phyloP scores from a whole-genome alignment of 129 eudicot species.

The Escallonia herrerae region DNA sequence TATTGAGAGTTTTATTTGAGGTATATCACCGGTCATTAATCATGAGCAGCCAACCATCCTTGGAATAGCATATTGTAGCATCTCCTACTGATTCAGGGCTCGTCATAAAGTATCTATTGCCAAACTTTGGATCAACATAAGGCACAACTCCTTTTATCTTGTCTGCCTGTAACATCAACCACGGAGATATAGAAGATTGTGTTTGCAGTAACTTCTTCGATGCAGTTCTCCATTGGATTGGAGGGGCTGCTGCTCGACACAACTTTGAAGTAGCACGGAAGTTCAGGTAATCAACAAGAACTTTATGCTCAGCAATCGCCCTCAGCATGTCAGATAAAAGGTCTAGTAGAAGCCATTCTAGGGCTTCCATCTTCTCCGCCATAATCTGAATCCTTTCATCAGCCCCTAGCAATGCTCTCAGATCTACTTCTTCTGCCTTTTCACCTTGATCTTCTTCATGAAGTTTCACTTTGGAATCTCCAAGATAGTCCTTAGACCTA shows the following conservation, averaged over 20 bases:
- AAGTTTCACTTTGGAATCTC: not conserved
- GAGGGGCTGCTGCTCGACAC: constrained; percentile 12
- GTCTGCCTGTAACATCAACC: constrained; percentile 12
- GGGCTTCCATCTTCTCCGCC: not conserved
- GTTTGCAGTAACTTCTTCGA: constrained; percentile 4
- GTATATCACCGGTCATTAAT: too few relatives aligned
- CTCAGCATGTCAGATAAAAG: constrained; percentile 14
- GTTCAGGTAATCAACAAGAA: constrained; percentile 23
- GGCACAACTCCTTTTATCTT: not conserved
- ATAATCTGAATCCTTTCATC: not conserved
- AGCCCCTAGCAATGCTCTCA: not conserved
- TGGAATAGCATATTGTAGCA: constrained; percentile 5
- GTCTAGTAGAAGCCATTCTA: not conserved
- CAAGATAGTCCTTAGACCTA: constrained; percentile 14
- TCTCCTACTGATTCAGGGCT: not conserved
- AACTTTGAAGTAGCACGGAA: constrained; percentile 23
- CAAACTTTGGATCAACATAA: constrained; percentile 16
- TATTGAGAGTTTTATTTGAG: too few relatives aligned
- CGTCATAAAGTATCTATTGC: constrained; percentile 10
- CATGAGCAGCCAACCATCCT: constrained; percentile 9
- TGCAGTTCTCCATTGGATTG: constrained; percentile 11
- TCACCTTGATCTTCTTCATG: constrained; percentile 6
- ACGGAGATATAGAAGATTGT: constrained; percentile 13
- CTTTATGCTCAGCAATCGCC: constrained; percentile 9
- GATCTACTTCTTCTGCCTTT: not conserved